These are phyloP conservation scores for Mariannaea elegans DNA, from an alignment of 2,329 filamentous ascomycete genomes.

Conservation along the genomic window DNA sequence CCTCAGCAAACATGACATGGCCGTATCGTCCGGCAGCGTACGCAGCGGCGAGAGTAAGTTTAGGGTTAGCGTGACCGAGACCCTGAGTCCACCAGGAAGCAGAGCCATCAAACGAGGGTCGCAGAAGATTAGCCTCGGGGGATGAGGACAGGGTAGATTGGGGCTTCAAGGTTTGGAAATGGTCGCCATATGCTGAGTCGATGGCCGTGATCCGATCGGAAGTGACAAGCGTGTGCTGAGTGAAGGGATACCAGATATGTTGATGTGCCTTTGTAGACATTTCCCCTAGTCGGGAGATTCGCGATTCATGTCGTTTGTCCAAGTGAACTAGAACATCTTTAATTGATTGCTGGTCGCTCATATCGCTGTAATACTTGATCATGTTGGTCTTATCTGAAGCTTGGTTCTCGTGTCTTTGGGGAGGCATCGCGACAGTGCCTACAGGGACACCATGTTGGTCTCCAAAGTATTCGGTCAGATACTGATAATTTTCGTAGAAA, in stretches of 20 bases:
- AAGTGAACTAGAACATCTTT: constrained; percentile 60
- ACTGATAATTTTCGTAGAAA: constrained; percentile 73
- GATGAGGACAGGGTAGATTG: not conserved
- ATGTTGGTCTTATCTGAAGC: constrained; percentile 65
- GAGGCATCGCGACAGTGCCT: constrained; percentile 67
- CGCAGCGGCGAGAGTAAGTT: constrained; percentile 76
- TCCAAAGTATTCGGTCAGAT: constrained; percentile 73
- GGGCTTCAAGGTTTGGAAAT: constrained; percentile 69
- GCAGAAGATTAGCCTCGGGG: constrained; percentile 24
- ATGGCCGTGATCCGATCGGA: constrained; percentile 74
- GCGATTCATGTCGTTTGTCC: constrained; percentile 59
- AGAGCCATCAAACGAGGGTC: constrained; percentile 80
- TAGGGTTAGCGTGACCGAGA: constrained; percentile 79
- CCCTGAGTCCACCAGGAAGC: constrained; percentile 95
- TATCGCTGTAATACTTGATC: constrained; percentile 68
- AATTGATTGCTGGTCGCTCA: constrained; percentile 51
- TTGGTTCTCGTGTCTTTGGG: constrained; percentile 51
- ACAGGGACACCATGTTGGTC: constrained; percentile 66
- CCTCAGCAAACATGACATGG: constrained; percentile 87
- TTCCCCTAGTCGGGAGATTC: constrained; percentile 66
- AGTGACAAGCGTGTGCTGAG: constrained; percentile 74
- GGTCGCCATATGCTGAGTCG: constrained; percentile 82
- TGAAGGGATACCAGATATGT: constrained; percentile 87
- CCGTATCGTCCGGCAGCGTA: constrained; percentile 86
- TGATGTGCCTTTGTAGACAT: constrained; percentile 70